Conservation (phyloP, 169 alveolate genomes). For the Eimeria tenella region DNA sequence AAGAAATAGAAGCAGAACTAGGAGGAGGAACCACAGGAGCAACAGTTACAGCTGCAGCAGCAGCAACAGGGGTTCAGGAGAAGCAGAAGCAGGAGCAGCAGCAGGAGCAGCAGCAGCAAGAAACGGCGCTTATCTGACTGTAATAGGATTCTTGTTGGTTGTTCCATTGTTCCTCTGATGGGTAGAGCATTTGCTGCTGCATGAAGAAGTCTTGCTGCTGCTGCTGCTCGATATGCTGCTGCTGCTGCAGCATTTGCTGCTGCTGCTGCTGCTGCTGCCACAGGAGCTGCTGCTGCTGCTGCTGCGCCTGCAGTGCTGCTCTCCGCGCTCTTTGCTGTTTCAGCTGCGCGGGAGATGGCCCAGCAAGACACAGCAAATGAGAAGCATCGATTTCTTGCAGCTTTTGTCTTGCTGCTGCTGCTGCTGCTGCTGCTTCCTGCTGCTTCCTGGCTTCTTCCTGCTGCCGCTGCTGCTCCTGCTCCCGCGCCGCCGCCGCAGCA, state of each 20-base stretch:
- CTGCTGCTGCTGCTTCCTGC: conserved; percentile 2
- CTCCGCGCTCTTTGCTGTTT: not conserved
- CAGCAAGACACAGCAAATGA: conserved; percentile 1
- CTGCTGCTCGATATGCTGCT: not conserved
- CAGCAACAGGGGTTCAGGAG: not conserved
- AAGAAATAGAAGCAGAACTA: not conserved
- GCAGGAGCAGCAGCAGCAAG: conserved; percentile 4
- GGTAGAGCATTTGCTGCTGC: not conserved
- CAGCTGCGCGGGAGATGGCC: conserved; percentile 27
- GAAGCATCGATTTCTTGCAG: conserved; percentile 1
- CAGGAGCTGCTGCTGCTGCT: conserved; percentile 1
- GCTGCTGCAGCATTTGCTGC: conserved; percentile 24
- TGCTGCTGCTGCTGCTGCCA: conserved; percentile 7
- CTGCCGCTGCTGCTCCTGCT: not conserved
- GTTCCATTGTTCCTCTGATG: not conserved
- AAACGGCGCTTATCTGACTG: not conserved
- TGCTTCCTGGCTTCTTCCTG: not conserved
- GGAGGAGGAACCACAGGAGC: not conserved
- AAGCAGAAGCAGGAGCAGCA: conserved; percentile 33
- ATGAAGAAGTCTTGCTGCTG: not conserved
- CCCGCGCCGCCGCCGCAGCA: conserved; percentile 13
- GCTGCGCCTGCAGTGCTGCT: not conserved
- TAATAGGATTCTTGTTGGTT: not conserved
- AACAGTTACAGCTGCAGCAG: not conserved
- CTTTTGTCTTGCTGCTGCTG: not conserved